Evolutionary conservation across 2,329 filamentous ascomycete species (phyloP).

Genomic region (Phyllosticta paracitricarpa): DNA sequence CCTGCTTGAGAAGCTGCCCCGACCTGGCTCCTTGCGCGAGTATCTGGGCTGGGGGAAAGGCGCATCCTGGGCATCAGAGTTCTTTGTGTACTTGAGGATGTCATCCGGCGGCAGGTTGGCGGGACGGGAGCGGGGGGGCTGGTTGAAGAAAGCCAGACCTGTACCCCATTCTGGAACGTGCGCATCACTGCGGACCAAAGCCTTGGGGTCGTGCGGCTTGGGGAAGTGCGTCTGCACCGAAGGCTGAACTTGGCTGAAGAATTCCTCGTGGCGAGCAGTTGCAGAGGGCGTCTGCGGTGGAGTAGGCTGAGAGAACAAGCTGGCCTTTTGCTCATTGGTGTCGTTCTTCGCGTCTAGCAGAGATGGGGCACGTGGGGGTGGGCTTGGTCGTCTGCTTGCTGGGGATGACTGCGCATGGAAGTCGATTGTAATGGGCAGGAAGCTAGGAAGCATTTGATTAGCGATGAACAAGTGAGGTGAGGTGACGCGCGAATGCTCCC

Average conservation of each 20-base stretch:
- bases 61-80: constrained; percentile 24
- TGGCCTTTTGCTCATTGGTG: constrained; percentile 24
- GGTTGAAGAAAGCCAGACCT: constrained; percentile 45
- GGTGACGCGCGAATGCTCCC: not conserved
- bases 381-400: constrained; percentile 16
- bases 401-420: constrained; percentile 56
- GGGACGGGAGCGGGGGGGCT: constrained; percentile 70
- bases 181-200: constrained; percentile 61
- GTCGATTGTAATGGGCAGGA: constrained; percentile 84
- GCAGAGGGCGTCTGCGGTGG: constrained; percentile 34
- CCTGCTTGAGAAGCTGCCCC: constrained; percentile 4
- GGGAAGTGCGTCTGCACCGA: constrained; percentile 45
- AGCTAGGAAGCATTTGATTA: constrained; percentile 42
- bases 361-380: constrained; percentile 21
- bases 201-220: constrained; percentile 37
- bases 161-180: constrained; percentile 68
- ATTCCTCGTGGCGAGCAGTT: constrained; percentile 30
- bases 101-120: constrained; percentile 65
- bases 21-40: constrained; percentile 15
- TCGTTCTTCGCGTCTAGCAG: constrained; percentile 38
- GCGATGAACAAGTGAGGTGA: not conserved
- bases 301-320: constrained; percentile 29
- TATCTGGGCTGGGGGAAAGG: constrained; percentile 15
- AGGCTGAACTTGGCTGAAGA: constrained; percentile 34
- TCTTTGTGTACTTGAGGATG: constrained; percentile 58